Evolutionary conservation across 2,329 filamentous ascomycete genomes (phyloP).

Genomic region (Scedosporium minutisporum): DNA sequence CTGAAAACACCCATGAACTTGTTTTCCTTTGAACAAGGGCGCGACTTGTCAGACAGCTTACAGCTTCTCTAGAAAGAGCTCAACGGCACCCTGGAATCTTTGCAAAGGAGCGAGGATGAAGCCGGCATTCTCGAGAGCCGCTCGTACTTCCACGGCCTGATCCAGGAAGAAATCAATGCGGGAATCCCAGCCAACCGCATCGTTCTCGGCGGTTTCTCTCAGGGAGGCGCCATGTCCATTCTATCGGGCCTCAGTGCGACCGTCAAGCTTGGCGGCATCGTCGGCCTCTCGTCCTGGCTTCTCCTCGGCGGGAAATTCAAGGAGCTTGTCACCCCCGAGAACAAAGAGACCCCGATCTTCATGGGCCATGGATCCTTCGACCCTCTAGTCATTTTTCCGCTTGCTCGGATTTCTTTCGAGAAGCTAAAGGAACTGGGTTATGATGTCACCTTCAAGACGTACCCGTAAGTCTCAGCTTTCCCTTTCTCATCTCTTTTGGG

Average conservation of each 20-base stretch:
- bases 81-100: slow-evolving; percentile 21
- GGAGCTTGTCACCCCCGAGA: slow-evolving; percentile 26
- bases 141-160: slow-evolving; percentile 67
- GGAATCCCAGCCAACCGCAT: slow-evolving; percentile 78
- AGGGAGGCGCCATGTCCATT: slow-evolving; percentile 82
- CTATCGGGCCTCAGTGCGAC: slow-evolving; percentile 66
- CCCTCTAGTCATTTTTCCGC: slow-evolving; percentile 57
- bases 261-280: slow-evolving; percentile 74
- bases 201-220: slow-evolving; percentile 74
- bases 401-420: slow-evolving; percentile 59
- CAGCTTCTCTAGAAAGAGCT: slow-evolving; percentile 19
- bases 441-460: slow-evolving; percentile 66
- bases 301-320: slow-evolving; percentile 46
- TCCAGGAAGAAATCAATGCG: slow-evolving; percentile 68
- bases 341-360: slow-evolving; percentile 69
- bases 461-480: slow-evolving; percentile 43
- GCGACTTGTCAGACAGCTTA: background rate
- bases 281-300: slow-evolving; percentile 76
- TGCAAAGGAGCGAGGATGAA: slow-evolving; percentile 49
- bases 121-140: slow-evolving; percentile 63
- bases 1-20: background rate
- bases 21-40: background rate
- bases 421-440: slow-evolving; percentile 60
- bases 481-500: background rate
- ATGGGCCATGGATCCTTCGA: slow-evolving; percentile 83